Evolutionary conservation across 2,329 filamentous ascomycete species (phyloP), one percentile per base, ranked within the genome.

Genomic region (Chrysoporthe deuterocubensis): DNA sequence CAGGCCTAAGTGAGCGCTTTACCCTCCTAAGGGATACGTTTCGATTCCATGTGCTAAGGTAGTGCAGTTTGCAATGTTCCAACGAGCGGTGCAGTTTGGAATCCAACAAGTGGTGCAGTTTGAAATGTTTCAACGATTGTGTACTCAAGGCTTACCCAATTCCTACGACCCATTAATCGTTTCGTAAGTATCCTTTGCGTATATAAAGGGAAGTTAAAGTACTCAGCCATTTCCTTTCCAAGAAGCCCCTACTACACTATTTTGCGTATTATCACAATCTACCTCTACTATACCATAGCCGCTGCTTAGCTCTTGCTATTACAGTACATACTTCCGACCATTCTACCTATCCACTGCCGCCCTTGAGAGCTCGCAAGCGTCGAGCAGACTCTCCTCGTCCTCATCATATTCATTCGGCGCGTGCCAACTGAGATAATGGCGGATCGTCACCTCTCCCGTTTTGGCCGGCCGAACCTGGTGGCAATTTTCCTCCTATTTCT

Each of bases 401-500:
- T 44, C 43, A 44, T 44, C 5, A 18, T n/a, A 21, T 48, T 48
- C 46, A 48, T 37, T 56, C 52, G 26, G 32, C 52, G 21, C 26
- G 32, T 6, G 9, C 52, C 4, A 32, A 56, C 52, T 56, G 16
- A 37, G 52, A 56, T 32, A 34, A 56, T 56, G 52, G 52, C 52
- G 21, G 50, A 34, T 32, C 54, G 21, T 57, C 54, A 40, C 26
- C 7, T 14, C 56, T 58, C 34, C 7, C 56, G 34, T 21, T 58
- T 42, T 11, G 34, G 56, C 34, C 56, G 16, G 18, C 32, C 34
- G 34, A 40, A 13, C 56, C 32, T 58, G 56, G 18, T 21, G 4
- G 56, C 56, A n/a, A 58, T 58, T 7, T 58, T 58, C 34, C 56
- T 58, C 34, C 26, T 58, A 40, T 58, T 58, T 13, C 56, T 58